Percentiles rank a stretch among this genome's conserved stretches.
phyloP scores from a whole-genome alignment of 345 rosid species.

The Lumnitzera littorea region DNA sequence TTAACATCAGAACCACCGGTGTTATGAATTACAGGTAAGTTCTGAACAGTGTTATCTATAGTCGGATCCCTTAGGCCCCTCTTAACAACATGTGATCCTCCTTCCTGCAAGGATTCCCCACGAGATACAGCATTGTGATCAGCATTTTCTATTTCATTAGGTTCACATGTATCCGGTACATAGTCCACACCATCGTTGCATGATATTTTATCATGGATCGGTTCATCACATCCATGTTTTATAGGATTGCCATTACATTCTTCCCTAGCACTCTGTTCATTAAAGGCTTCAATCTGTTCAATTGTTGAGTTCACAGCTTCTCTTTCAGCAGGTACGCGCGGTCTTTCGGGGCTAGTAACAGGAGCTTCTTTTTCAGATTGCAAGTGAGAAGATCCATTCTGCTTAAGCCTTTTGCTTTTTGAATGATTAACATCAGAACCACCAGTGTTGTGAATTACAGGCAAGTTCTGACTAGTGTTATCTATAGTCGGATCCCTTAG shows the following conservation, averaged over 20 bases:
- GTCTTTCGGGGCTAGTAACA: slow-evolving; percentile 1
- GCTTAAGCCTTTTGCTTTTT: slow-evolving; percentile 31
- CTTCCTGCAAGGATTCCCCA: slow-evolving; percentile 7
- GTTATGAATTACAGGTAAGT: slow-evolving; percentile 4
- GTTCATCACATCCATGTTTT: background rate
- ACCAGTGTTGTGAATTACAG: slow-evolving; percentile 5
- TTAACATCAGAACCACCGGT: slow-evolving; percentile 5
- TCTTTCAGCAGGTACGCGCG: slow-evolving; percentile 2
- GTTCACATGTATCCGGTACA: slow-evolving; percentile 4
- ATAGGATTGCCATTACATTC: too few species aligned
- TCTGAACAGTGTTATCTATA: slow-evolving; percentile 11
- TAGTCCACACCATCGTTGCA: slow-evolving; percentile 1
- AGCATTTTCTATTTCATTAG: slow-evolving; percentile 4
- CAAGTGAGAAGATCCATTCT: slow-evolving; percentile 1
- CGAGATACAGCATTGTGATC: slow-evolving; percentile 9
- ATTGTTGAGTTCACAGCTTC: background rate
- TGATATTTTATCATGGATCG: background rate
- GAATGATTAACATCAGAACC: slow-evolving; percentile 7
- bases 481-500: slow-evolving; percentile 15
- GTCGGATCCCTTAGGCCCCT: slow-evolving; percentile 21
- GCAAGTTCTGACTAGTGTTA: slow-evolving; percentile 4
- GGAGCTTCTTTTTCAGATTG: slow-evolving; percentile 1
- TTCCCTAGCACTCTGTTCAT: too few species aligned
- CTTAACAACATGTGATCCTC: slow-evolving; percentile 14
- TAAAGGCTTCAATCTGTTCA: too few species aligned